Conservation (phyloP, 2,329 filamentous ascomycete genomes). For the Colletotrichum lupini region DNA sequence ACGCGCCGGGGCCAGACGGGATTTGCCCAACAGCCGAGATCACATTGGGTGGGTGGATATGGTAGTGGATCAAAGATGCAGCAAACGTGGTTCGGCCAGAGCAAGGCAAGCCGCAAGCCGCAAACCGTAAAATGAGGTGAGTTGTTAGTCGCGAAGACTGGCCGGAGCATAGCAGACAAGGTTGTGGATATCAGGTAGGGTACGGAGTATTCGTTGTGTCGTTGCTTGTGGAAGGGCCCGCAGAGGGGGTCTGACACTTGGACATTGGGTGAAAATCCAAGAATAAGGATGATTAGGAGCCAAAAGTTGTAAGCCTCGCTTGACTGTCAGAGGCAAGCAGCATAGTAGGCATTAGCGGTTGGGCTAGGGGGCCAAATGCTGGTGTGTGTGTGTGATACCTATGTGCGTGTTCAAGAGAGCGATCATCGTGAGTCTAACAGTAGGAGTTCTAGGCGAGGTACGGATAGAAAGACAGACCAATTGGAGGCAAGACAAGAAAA, state of each 20-base stretch:
- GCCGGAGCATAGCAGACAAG: background rate
- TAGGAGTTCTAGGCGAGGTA: background rate
- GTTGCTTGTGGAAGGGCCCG: background rate
- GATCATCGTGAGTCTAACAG: background rate
- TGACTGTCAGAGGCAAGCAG: slow-evolving; percentile 8
- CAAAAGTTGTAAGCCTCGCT: slow-evolving; percentile 5
- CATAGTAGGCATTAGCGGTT: background rate
- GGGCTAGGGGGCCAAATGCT: background rate
- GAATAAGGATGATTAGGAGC: background rate
- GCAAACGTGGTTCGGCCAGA: slow-evolving; percentile 2
- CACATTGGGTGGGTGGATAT: background rate
- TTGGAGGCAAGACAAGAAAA: background rate
- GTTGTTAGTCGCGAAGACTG: background rate
- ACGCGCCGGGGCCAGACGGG: slow-evolving; percentile 20
- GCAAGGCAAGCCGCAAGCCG: background rate
- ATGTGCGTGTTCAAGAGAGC: background rate
- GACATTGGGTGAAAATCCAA: slow-evolving; percentile 4
- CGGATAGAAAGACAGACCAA: background rate
- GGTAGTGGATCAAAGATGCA: slow-evolving; percentile 13
- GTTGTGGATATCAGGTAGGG: background rate
- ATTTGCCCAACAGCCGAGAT: slow-evolving; percentile 28
- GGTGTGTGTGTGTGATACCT: background rate
- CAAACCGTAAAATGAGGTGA: background rate
- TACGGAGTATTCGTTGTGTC: background rate
- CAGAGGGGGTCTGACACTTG: slow-evolving; percentile 1